Base-by-base conservation (phyloP, 2,329 filamentous ascomycete genomes). In the Xylariaceae sp. region DNA sequence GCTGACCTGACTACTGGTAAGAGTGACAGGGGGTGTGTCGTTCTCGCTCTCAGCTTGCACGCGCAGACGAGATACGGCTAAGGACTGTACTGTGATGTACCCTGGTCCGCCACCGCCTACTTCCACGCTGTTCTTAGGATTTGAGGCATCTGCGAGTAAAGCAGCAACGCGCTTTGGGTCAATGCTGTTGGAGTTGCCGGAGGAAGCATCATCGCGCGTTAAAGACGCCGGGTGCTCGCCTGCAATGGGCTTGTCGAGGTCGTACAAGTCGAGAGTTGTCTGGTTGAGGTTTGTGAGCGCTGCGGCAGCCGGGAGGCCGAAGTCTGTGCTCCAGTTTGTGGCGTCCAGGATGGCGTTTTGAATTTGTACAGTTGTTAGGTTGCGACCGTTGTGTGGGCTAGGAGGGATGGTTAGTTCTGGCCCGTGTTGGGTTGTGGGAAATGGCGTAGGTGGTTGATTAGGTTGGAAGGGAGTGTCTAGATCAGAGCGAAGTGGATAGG, bases 191-290 rank as follows among this genome's bases (percentile, higher is more conserved):
- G 43, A 49, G 41, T 56, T 43, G 16, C 47, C 50, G n/a, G 47
- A 34, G 36, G 40, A 37, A 14, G 45, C 35, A 22, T 55, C 54
- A 33, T 45, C 37, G 22, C 53, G 50, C 6, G 54, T 54, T n/a
- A 55, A 38, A 12, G 50, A 54, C 21, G 49, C 53, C 2, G 45
- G 47, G 36, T 55, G 53, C 36, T 55, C 51, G 40, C 49, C 46
- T 2, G 40, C 51, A 10, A 42, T 34, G 1, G 37, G 36, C 34
- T 44, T 50, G 37, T 52, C 40, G 4, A 55, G 47, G 14, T 54
- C 47, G n/a, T 27, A 34, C 2, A 57, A 43, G 44, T 44, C 23
- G 40, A 55, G 37, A 19, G 22, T n/a, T 10, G 48, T 22, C 27
- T 23, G 17, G 8, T 32, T 37, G 10, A 54, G 44, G 10, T 37